Base-by-base conservation (phyloP, 352 stramenopile species). In the Globisporangium cylindrosporum region DNA sequence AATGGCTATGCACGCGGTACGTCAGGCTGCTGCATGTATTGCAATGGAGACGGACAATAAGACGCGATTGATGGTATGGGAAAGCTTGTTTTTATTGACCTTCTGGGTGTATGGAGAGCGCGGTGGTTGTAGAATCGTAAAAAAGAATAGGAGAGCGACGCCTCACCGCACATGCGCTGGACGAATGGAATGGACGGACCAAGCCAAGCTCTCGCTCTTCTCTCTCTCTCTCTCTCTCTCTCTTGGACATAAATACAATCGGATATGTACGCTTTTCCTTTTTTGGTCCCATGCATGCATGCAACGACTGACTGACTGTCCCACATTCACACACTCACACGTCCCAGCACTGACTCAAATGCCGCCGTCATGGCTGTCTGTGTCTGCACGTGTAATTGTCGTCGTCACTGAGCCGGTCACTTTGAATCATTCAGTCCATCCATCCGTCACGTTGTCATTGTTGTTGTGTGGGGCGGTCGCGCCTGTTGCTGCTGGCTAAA, bases 401-500 rank as follows among this genome's bases (percentile, higher is more conserved):
- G 43, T 51, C 18, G 43, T 12, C 43, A 24, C 18, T 51, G 43
- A 51, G 43, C 43, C 43, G 43, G 43, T 51, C 43, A 51, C 18
- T n/a, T n/a, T n/a, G 18, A 49, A 55, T 27, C 49, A 25, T 56
- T 27, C 49, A 25, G 56, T 49, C n/a, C 56, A 32, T 48, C 27
- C 48, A 32, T 48, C 51, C 48, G 48, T 66, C 60, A 34, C 27
- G 25, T 62, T 49, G 41, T 51, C 43, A 18, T 24, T 24, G 43
- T n/a, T 38, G 7, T 38, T 38, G 32, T 32, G 15, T 18, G 12
- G 14, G 38, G 38, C 18, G 38, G 38, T 20, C 38, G 41, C 15
- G 41, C 18, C 54, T 49, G 58, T 59, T 51, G 64, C 64, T 78
- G 46, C 70, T 70, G 58, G 32, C 27, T 54, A 56, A 27, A 15